Evolutionary conservation across 1,284 basidiomycete species (phyloP), one percentile per base, ranked within the genome.

Genomic region (Vanrija pseudolonga): DNA sequence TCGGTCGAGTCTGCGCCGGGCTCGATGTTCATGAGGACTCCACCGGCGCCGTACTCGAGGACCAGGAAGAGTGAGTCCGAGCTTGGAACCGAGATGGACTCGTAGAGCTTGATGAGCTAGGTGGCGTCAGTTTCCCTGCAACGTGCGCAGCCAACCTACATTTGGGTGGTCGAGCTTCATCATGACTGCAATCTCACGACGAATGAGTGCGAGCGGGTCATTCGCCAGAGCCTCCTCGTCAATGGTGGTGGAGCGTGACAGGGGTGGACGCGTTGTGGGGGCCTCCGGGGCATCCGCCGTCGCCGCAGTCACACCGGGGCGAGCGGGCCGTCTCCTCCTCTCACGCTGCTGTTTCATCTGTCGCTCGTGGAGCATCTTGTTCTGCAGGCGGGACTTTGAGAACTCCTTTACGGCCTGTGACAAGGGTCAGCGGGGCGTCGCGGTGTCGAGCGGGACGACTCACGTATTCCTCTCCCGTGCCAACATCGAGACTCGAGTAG

Each of bases 61-160:
- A 79, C 78, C n/a, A 83, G 78, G 62, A 80, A 81, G 3, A 83
- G 71, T 2, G 74, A 72, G 57, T 83, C 81, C 18, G 77, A 75
- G 38, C 71, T 70, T 2, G 79, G 76, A 3, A 83, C 80, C 23
- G 82, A 81, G 37, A 83, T 77, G 2, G 81, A 81, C 62, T 83
- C 82, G 66, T 77, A 80, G 1, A 83, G 72, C 24, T 73, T 71
- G 6, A 81, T 78, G n/a, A 83, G 73, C 72, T 81, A 67, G 28
- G 32, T 4, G 26, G 64, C 0, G 65, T 44, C 67, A 53, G 44
- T 9, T 24, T 38, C 45, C 26, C 19, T 12, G 17, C 28, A 15
- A 37, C n/a, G n/a, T 14, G 12, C 11, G 52, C 15, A 17, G 42
- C 3, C 9, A 6, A 60, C 71, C 45, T 42, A 76, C 74, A 56